Percentiles rank a stretch among this genome's conserved stretches.
Conservation (phyloP, 2,329 filamentous ascomycete species). For the Phialocephala subalpina region DNA sequence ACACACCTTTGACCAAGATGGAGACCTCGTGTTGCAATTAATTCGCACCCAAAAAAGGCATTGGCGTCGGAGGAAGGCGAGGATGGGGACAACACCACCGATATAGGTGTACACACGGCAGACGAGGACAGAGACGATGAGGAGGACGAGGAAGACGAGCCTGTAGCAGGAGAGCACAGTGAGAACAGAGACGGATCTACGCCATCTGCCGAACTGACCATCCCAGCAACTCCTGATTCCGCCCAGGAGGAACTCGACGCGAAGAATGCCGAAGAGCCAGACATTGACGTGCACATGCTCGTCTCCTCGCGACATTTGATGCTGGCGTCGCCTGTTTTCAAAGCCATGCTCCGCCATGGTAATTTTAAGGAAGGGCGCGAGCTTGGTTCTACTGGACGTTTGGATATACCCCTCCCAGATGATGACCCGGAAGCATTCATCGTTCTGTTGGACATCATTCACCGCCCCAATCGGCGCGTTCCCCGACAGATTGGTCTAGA, state of each 20-base stretch:
- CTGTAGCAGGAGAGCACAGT: background rate
- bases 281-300: background rate
- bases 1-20: conserved; percentile 20
- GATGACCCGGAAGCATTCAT: conserved; percentile 21
- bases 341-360: conserved; percentile 10
- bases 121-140: background rate
- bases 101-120: too few relatives aligned
- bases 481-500: conserved; percentile 14
- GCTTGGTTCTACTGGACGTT: conserved; percentile 9
- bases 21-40: conserved; percentile 14
- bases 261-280: background rate
- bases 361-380: conserved; percentile 16
- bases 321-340: conserved; percentile 20
- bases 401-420: conserved; percentile 15
- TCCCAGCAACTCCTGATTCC: background rate
- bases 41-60: too few relatives aligned
- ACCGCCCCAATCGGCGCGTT: conserved; percentile 11
- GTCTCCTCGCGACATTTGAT: conserved; percentile 25
- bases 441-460: conserved; percentile 26
- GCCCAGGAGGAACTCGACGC: background rate
- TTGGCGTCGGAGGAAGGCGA: too few relatives aligned
- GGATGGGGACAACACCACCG: too few relatives aligned
- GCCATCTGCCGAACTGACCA: too few relatives aligned
- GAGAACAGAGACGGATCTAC: too few relatives aligned
- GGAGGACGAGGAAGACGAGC: background rate